Evolutionary conservation across 192 early-diverging fungal genomes (phyloP).

Genomic region (Linnemannia exigua): DNA sequence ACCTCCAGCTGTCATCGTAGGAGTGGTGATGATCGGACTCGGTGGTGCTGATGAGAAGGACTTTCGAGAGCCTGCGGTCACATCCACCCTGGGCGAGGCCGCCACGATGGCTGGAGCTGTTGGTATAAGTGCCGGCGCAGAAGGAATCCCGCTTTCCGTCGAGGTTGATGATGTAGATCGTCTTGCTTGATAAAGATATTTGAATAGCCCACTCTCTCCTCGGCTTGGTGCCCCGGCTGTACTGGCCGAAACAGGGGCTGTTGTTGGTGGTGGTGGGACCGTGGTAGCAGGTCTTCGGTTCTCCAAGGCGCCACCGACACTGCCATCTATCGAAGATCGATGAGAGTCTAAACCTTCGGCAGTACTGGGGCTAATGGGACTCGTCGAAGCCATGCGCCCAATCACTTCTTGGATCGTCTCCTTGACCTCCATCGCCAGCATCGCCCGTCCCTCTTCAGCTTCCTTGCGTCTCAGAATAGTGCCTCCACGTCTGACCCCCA

Average conservation of each 20-base stretch:
- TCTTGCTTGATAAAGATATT: slow-evolving; percentile 45
- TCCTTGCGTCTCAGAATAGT: slow-evolving; percentile 43
- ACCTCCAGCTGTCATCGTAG: background rate
- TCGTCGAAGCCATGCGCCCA: slow-evolving; percentile 7
- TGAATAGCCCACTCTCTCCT: slow-evolving; percentile 24
- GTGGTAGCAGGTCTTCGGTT: background rate
- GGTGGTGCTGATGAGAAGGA: background rate
- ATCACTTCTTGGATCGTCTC: slow-evolving; percentile 51
- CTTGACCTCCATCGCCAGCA: slow-evolving; percentile 48
- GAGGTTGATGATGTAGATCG: slow-evolving; percentile 8
- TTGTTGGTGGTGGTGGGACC: background rate
- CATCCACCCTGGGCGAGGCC: background rate
- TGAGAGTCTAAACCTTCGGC: background rate
- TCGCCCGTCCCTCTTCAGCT: slow-evolving; percentile 33
- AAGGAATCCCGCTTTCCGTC: background rate
- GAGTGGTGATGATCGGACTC: background rate
- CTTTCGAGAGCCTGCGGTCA: background rate
- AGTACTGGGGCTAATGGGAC: no score
- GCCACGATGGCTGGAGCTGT: slow-evolving; percentile 1
- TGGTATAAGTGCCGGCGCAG: background rate
- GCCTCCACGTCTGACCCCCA: slow-evolving; percentile 47
- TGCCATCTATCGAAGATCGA: slow-evolving; percentile 1
- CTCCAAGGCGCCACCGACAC: background rate
- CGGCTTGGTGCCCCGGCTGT: background rate
- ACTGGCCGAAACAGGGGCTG: background rate